These are phyloP conservation scores for Jamesozyma rosinii DNA, from an alignment of 805 yeast species.

Conservation along the genomic window DNA sequence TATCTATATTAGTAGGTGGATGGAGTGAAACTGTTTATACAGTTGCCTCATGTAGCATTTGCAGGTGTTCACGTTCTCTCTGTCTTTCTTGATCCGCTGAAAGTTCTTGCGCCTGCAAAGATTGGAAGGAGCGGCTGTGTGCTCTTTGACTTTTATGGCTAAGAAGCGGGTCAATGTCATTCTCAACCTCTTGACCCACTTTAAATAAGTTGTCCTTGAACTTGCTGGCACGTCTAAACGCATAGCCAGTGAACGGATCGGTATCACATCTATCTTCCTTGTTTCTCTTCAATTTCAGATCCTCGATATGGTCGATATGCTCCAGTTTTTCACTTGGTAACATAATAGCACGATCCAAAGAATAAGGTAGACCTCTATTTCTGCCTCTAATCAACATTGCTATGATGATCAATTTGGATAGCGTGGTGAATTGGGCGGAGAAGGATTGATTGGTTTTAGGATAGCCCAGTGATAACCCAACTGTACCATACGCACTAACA, in stretches of 20 bases:
- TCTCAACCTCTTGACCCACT: neutral
- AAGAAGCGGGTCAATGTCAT: neutral
- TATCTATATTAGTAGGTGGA: too few relatives aligned
- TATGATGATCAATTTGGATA: conserved; percentile 77
- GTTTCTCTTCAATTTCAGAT: conserved; percentile 14
- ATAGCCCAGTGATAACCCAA: conserved; percentile 83
- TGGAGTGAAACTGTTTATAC: neutral
- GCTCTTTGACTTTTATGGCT: neutral
- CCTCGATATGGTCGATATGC: conserved; percentile 52
- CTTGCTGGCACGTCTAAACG: conserved; percentile 15
- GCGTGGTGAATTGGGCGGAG: conserved; percentile 55
- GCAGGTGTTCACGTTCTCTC: neutral
- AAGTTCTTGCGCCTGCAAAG: neutral
- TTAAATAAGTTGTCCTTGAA: conserved; percentile 1
- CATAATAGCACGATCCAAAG: conserved; percentile 88
- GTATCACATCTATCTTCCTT: conserved; percentile 3
- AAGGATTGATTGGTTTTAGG: conserved; percentile 61
- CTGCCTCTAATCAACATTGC: conserved; percentile 92
- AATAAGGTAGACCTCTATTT: conserved; percentile 91
- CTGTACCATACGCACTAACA: conserved; percentile 93
- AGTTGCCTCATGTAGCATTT: neutral
- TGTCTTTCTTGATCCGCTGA: neutral
- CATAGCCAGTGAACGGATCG: conserved; percentile 27
- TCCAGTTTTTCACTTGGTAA: conserved; percentile 62
- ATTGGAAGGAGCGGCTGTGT: neutral